Base-by-base conservation (phyloP, 2,329 filamentous ascomycete genomes). In the Aspergillus novoparasiticus region DNA sequence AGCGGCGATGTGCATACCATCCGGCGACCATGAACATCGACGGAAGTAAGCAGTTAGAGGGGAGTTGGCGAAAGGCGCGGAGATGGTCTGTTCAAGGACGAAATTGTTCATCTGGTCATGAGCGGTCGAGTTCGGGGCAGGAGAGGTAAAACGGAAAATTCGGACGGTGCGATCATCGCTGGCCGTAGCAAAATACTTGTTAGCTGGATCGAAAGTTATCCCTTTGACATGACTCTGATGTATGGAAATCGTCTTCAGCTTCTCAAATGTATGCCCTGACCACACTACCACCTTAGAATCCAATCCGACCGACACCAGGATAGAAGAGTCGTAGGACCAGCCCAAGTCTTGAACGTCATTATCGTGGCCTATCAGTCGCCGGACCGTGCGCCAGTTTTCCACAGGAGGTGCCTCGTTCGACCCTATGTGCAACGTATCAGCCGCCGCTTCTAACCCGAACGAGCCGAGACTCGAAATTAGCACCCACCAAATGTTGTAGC, bases 221-320 rank as follows among this genome's bases (percentile, higher is more conserved):
- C 96, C 95, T 78, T 99, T 99, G 81, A 99, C 95, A 76, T 98
- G 96, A 76, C 93, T 97, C 77, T 96, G 93, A 78, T 99, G 95
- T 63, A 94, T 90, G 2, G 93, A 89, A 6, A 99, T 82, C 3
- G 93, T 94, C 85, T 98, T 98, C 69, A 99, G 85, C 81, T 96
- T 98, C 81, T 99, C 95, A 71, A 99, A 99, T 0, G 94, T 98
- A 79, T 96, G 91, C 0, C 95, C 96, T 1, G 94, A 98, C 95
- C 95, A 99, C 26, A 99, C 91, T 11, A 99, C 95, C 16, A 99
- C 90, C 80, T 99, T 99, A 50, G 95, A 98, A 79, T 99, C 95
- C 69, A 99, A 82, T 1, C 95, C 96, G 30, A 99, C 95, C 0
- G 95, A 98, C 5, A 98, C 94, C 65, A 99, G 83, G 60, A 99